Base-by-base conservation (phyloP, 2,329 filamentous ascomycete genomes). In the Cladosporium sp. region DNA sequence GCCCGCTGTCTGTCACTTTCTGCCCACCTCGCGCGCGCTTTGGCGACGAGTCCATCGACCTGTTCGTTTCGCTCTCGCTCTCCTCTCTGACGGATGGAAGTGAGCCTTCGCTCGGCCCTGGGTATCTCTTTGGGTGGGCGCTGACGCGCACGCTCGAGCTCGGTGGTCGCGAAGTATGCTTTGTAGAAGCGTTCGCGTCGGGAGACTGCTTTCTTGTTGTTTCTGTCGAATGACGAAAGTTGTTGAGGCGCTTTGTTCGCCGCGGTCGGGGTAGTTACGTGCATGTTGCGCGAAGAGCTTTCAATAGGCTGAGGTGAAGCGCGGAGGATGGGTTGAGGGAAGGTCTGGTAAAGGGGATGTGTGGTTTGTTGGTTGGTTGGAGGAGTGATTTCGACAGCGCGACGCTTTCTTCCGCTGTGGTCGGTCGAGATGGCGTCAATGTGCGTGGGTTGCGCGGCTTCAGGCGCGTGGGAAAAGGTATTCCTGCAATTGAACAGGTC, bases 331-430 rank as follows among this genome's bases (percentile, higher is more conserved):
- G 22, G 22, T 7, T 5, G 5, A 28, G 4, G 22, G 22, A 28
- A 28, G 22, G 22, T 28, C 7, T 28, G 22, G 22, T 28, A 7
- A 28, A 28, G 22, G 7, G 22, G 22, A 5, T 28, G 22, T 7
- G 22, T 28, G 22, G 5, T 28, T 28, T 28, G 22, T 28, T 28
- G 3, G 22, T 28, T 5, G 22, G 22, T 28, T 28, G 22, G n/a
- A 9, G 45, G 22, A 14, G 42, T 44, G 22, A 13, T 28, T 13
- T 54, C 46, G 31, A 55, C 42, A 2, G 50, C 54, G 33, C 54
- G 49, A 42, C 54, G 52, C 50, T 56, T 56, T n/a, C 43, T 49
- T 42, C 46, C 54, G 35, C 41, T 42, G 19, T 28, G 14, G 19
- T 50, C 49, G 28, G 50, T 49, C 5, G 40, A n/a, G 18, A 53